These are phyloP conservation scores for Anisodus acutangulus DNA, from an alignment of 257 asterid species.

Conservation along the genomic window DNA sequence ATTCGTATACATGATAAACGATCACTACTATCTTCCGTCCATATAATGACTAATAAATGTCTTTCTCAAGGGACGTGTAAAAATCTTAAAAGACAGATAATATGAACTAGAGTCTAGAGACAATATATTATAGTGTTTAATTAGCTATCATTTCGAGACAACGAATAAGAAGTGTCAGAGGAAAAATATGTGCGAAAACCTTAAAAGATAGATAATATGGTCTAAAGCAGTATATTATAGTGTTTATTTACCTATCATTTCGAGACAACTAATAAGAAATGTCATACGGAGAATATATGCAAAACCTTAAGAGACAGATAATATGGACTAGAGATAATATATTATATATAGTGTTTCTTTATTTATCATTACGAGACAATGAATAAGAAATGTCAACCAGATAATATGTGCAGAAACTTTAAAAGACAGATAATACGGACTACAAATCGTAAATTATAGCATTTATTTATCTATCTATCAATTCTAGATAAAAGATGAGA, in stretches of 20 bases:
- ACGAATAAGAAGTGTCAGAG: not conserved
- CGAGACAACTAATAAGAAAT: not conserved
- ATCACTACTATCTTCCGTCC: too few species aligned
- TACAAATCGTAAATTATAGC: not conserved
- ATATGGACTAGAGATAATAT: not conserved
- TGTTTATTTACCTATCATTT: not conserved
- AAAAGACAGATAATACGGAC: not conserved
- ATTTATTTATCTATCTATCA: not conserved
- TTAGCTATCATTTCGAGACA: not conserved
- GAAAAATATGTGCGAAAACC: conserved; percentile 36
- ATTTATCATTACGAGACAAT: not conserved
- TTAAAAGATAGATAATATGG: conserved; percentile 36
- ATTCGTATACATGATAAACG: not conserved
- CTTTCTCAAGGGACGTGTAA: too few species aligned
- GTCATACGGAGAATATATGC: not conserved
- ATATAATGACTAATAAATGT: too few species aligned
- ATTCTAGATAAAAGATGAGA: not conserved
- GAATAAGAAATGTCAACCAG: not conserved
- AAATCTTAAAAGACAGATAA: too few species aligned
- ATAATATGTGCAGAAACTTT: not conserved
- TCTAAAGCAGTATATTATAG: not conserved
- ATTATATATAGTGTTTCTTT: not conserved
- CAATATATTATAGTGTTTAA: not conserved
- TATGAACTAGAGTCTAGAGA: too few species aligned
- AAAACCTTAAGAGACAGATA: not conserved